Evolutionary conservation across 2,329 filamentous ascomycete species (phyloP).

Genomic region (Clarireedia sp.): DNA sequence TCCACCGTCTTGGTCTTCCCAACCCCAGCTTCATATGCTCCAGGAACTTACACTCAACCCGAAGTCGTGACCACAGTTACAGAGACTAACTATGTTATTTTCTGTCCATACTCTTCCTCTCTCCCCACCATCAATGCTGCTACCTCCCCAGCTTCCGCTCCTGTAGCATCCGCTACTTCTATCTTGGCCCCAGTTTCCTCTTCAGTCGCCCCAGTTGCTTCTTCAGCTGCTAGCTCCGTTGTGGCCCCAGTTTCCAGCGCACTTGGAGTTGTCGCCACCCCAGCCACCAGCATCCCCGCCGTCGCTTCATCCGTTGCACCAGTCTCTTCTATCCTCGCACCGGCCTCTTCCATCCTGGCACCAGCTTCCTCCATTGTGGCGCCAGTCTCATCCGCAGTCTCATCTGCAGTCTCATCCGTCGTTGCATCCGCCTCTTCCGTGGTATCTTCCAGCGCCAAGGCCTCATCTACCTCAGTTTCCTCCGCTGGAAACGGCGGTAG

Average conservation of each 20-base stretch:
- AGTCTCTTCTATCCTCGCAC: slow-evolving; percentile 11
- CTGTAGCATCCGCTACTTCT: slow-evolving; percentile 20
- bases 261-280: not conserved
- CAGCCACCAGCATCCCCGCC: not conserved
- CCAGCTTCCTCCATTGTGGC: slow-evolving; percentile 14
- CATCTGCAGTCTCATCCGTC: slow-evolving; percentile 31
- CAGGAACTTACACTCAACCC: slow-evolving; percentile 67
- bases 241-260: slow-evolving; percentile 19
- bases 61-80: slow-evolving; percentile 60
- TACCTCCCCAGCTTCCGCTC: not conserved
- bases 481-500: slow-evolving; percentile 26
- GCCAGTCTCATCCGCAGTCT: slow-evolving; percentile 13
- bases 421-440: slow-evolving; percentile 26
- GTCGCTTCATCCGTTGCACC: not conserved
- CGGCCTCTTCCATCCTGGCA: slow-evolving; percentile 13
- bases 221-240: slow-evolving; percentile 9
- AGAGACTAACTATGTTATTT: slow-evolving; percentile 58
- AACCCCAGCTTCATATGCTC: slow-evolving; percentile 53
- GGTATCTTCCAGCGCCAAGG: slow-evolving; percentile 25
- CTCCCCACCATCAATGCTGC: slow-evolving; percentile 13
- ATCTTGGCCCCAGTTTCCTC: slow-evolving; percentile 18
- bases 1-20: slow-evolving; percentile 56
- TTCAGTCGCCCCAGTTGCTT: slow-evolving; percentile 2
- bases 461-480: slow-evolving; percentile 41
- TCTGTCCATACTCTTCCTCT: slow-evolving; percentile 57